Conservation (phyloP, 768 basidiomycete species). For the Tylopilus sp. region DNA sequence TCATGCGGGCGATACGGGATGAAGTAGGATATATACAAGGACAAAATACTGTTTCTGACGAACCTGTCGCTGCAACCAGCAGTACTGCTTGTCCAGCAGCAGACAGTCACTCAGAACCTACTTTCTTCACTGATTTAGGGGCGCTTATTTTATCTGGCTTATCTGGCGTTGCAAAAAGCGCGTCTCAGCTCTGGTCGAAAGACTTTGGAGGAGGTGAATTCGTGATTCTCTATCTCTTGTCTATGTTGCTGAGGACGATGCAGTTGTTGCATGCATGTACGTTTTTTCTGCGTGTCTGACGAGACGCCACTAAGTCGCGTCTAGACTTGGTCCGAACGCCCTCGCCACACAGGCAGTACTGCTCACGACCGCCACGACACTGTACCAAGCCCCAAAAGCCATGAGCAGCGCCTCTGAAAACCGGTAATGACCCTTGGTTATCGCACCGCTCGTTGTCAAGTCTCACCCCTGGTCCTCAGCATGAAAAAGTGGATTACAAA, state of each 20-base stretch:
- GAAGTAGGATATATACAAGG: constrained; percentile 15
- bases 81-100: background rate
- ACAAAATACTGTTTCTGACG: constrained; percentile 8
- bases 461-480: constrained; percentile 8
- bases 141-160: constrained; percentile 16
- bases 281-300: background rate
- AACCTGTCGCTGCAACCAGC: background rate
- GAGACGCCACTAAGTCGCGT: constrained; percentile 3
- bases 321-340: constrained; percentile 20
- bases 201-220: constrained; percentile 24
- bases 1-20: constrained; percentile 16
- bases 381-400: constrained; percentile 23
- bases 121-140: constrained; percentile 16
- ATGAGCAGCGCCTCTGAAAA: constrained; percentile 18
- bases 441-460: background rate
- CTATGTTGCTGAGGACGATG: constrained; percentile 4
- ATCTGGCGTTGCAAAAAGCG: constrained; percentile 22
- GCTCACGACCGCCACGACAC: constrained; percentile 20
- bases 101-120: background rate
- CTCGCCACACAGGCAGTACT: constrained; percentile 27
- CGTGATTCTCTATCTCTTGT: background rate
- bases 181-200: constrained; percentile 29
- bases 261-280: constrained; percentile 25
- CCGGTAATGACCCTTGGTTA: constrained; percentile 18
- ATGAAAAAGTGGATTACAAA: constrained; percentile 21